Evolutionary conservation across 2,329 filamentous ascomycete species (phyloP).

Genomic region (Ascochyta lentis): DNA sequence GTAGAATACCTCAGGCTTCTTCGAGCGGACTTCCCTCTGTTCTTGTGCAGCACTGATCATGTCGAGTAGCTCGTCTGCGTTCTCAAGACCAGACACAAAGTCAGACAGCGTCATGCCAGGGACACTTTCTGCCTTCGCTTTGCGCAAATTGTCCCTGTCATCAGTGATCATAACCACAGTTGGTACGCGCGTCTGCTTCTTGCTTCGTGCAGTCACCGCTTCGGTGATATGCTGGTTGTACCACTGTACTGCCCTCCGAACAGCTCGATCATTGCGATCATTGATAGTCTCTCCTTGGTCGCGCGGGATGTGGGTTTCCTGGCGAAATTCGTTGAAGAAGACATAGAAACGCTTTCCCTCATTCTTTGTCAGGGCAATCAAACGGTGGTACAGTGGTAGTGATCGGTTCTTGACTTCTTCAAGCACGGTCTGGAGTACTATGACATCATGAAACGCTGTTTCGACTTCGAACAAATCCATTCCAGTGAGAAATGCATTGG

Average conservation of each 20-base stretch:
- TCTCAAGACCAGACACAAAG: constrained; percentile 84
- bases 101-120: constrained; percentile 69
- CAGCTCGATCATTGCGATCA: constrained; percentile 92
- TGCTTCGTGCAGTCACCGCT: constrained; percentile 61
- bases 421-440: constrained; percentile 93
- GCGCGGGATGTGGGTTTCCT: constrained; percentile 85
- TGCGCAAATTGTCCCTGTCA: constrained; percentile 84
- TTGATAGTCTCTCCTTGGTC: constrained; percentile 86
- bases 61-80: constrained; percentile 84
- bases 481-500: constrained; percentile 90
- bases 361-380: constrained; percentile 89
- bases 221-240: constrained; percentile 81
- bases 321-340: constrained; percentile 97
- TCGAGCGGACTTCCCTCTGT: constrained; percentile 67
- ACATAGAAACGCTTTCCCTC: constrained; percentile 98
- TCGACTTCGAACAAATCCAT: constrained; percentile 98
- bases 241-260: constrained; percentile 86
- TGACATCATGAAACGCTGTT: constrained; percentile 92
- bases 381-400: constrained; percentile 89
- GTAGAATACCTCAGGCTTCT: constrained; percentile 77
- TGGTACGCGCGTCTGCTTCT: constrained; percentile 65
- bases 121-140: constrained; percentile 79
- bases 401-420: constrained; percentile 96
- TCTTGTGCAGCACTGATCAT: constrained; percentile 87
- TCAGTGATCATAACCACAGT: constrained; percentile 93